These are phyloP conservation scores for Colletotrichum trifolii DNA, from an alignment of 2,329 filamentous ascomycete species.

Conservation along the genomic window DNA sequence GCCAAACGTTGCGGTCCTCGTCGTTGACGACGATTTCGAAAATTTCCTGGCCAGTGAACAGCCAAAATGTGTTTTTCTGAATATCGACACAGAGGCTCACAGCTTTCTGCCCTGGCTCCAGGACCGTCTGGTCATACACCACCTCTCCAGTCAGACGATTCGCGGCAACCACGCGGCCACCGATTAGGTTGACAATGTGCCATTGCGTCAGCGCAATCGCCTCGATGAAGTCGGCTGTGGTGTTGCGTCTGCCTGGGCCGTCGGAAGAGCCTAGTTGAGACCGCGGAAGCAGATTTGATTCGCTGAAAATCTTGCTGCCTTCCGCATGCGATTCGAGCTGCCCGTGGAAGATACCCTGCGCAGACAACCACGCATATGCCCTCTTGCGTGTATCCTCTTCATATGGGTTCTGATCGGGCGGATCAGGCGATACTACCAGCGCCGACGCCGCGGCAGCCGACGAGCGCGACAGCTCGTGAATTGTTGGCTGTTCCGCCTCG, in stretches of 20 bases:
- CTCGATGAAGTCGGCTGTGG: conserved; percentile 77
- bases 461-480: conserved; percentile 76
- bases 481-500: conserved; percentile 82
- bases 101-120: conserved; percentile 81
- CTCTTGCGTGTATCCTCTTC: conserved; percentile 73
- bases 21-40: conserved; percentile 93
- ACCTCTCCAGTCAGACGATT: conserved; percentile 88
- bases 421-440: conserved; percentile 82
- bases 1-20: conserved; percentile 94
- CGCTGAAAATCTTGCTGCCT: conserved; percentile 79
- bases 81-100: conserved; percentile 89
- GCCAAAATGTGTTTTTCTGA: conserved; percentile 97
- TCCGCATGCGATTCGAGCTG: conserved; percentile 75
- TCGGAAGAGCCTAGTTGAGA: conserved; percentile 66
- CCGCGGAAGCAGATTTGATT: conserved; percentile 80
- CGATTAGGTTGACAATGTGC: conserved; percentile 88
- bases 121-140: conserved; percentile 87
- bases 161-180: conserved; percentile 83
- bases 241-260: conserved; percentile 65
- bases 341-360: conserved; percentile 90
- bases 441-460: conserved; percentile 70
- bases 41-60: conserved; percentile 91
- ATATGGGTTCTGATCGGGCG: conserved; percentile 62
- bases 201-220: conserved; percentile 91
- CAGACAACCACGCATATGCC: conserved; percentile 90